A percentile compares a stretch with the other conserved stretches of the same genome.
phyloP scores from a whole-genome alignment of 257 asterid species.

The Galeopsis tetrahit region DNA sequence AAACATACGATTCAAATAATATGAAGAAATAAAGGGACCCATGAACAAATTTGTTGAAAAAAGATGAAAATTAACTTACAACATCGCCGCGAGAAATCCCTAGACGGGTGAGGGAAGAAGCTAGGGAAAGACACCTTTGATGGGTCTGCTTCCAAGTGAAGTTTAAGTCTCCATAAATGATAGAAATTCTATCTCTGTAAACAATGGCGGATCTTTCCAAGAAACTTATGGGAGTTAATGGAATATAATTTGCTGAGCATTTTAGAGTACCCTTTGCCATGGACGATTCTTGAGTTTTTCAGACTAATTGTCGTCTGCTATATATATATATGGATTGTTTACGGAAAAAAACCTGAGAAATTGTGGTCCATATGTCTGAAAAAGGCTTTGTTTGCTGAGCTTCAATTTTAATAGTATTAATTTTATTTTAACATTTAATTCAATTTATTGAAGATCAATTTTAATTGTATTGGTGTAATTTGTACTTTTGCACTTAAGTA shows the following conservation, averaged over 20 bases:
- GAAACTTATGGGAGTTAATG: slow-evolving; percentile 48
- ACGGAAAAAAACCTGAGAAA: too few species aligned
- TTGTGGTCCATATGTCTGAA: too few species aligned
- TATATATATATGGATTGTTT: too few species aligned
- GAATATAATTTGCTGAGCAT: slow-evolving; percentile 51
- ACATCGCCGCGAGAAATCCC: slow-evolving; percentile 46
- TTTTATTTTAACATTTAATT: too few species aligned
- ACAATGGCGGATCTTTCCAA: slow-evolving; percentile 50
- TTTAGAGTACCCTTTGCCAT: slow-evolving; percentile 42
- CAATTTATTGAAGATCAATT: too few species aligned
- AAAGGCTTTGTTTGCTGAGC: too few species aligned
- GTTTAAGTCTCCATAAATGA: slow-evolving; percentile 41
- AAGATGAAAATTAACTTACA: slow-evolving; percentile 35
- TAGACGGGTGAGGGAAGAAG: slow-evolving; percentile 47
- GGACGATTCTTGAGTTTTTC: background rate
- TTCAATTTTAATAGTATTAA: too few species aligned
- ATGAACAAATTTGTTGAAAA: background rate
- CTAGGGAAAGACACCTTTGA: slow-evolving; percentile 43
- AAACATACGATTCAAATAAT: too few species aligned
- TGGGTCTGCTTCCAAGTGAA: slow-evolving; percentile 56
- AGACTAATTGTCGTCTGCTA: too few species aligned
- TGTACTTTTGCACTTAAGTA: too few species aligned
- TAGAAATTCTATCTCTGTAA: slow-evolving; percentile 41
- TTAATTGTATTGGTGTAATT: too few species aligned
- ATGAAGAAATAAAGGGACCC: too few species aligned